Base-by-base conservation (phyloP, 2,329 filamentous ascomycete genomes). In the Aspergillus persii region DNA sequence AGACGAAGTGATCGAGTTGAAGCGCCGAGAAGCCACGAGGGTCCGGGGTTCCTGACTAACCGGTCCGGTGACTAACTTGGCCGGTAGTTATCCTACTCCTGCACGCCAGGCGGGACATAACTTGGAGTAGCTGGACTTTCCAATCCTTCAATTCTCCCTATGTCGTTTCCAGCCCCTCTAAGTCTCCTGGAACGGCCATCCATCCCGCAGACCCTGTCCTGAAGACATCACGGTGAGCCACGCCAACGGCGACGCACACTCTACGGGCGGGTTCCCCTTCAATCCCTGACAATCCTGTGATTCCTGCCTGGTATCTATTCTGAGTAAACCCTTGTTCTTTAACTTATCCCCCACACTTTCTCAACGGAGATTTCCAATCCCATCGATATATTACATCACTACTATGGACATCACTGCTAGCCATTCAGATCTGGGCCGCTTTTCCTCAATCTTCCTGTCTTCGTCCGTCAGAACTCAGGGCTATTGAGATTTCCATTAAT, bases 91-190 rank as follows among this genome's bases (percentile, higher is more conserved):
- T 23, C 18, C 18, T 23, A 23, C 36, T 2, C 12, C 36, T 41
- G 12, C 6, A 59, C 49, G 2, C 58, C 53, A 33, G 48, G 39
- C 2, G 82, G 84, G 41, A 89, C 82, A 75, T 87, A 89, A 89
- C 74, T 90, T 90, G 0, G 84, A 78, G 1, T 80, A 87, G 66
- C 83, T 87, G 26, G 83, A 85, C 71, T 84, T 84, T 85, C 0
- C 87, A 87, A 30, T 78, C 79, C 69, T 81, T 84, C 68, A 90
- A 69, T 62, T 84, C 81, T 63, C 72, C 70, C 71, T 89, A 67
- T 0, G 76, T 86, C 36, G 68, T 73, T 66, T 86, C 74, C 2
- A 88, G 71, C 0, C 85, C 84, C 3, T 69, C 76, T 53, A 89
- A 65, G 0, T 85, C 86, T 2, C 84, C 83, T 0, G 76, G 71